phyloP scores from a whole-genome alignment of 2,329 filamentous ascomycete genomes.

The Chrysosporium queenslandicum region DNA sequence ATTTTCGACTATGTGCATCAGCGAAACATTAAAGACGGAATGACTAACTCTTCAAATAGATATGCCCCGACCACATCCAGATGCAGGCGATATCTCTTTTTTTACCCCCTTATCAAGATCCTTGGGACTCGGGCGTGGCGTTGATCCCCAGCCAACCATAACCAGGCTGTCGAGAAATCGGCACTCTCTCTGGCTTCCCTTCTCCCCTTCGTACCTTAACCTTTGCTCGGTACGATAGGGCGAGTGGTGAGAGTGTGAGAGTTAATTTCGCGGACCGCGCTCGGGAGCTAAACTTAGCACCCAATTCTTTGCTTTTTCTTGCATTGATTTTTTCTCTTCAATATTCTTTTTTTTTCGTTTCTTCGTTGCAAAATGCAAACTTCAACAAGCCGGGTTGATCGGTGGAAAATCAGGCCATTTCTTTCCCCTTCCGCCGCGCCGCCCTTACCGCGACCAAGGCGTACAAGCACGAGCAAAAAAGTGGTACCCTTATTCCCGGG shows the following conservation, averaged over 20 bases:
- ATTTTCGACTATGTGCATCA: no score
- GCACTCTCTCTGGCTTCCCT: not conserved
- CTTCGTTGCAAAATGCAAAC: no score
- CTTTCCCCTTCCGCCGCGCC: not conserved
- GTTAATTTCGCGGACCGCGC: constrained; percentile 1
- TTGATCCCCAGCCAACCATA: not conserved
- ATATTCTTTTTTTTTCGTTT: not conserved
- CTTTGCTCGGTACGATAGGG: constrained; percentile 1
- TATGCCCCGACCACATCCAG: constrained; percentile 19
- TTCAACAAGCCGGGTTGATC: no score
- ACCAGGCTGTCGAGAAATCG: not conserved
- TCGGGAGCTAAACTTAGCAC: not conserved
- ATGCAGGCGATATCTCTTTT: not conserved
- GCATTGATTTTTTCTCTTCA: not conserved
- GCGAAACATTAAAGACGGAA: no score
- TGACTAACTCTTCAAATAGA: constrained; percentile 3
- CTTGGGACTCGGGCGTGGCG: not conserved
- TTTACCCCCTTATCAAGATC: not conserved
- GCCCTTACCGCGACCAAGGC: not conserved
- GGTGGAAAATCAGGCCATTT: not conserved
- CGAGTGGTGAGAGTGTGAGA: no score
- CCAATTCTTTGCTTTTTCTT: constrained; percentile 2
- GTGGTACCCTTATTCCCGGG: not conserved
- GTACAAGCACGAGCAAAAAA: not conserved
- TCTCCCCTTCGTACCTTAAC: not conserved